Conservation (phyloP, 1,284 basidiomycete species). For the Ustilago xerochloae region DNA sequence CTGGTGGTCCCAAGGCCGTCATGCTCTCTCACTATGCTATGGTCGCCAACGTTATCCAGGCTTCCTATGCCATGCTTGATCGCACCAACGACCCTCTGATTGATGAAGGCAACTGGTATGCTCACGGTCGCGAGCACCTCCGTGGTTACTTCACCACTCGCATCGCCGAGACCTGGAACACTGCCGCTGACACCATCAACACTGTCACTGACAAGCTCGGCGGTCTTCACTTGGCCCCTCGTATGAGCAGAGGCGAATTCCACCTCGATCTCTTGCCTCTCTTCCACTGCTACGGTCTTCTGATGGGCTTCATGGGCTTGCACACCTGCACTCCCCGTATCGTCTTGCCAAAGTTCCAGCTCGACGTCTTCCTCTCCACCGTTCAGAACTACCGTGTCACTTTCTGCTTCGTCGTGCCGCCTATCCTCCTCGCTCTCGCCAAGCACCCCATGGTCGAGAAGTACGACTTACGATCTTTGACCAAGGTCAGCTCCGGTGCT, state of each 20-base stretch:
- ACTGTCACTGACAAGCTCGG: conserved; percentile 30
- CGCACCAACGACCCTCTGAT: conserved; percentile 58
- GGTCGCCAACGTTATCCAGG: conserved; percentile 64
- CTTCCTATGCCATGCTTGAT: conserved; percentile 59
- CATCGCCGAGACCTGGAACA: conserved; percentile 50
- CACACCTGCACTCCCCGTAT: conserved; percentile 63
- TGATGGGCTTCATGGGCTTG: conserved; percentile 61
- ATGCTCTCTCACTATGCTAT: conserved; percentile 62
- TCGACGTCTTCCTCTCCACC: conserved; percentile 58
- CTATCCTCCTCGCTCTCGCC: conserved; percentile 64
- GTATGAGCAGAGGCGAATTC: conserved; percentile 53
- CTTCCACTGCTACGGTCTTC: conserved; percentile 67
- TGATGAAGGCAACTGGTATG: conserved; percentile 56
- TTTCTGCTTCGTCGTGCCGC: conserved; percentile 66
- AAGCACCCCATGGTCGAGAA: conserved; percentile 55
- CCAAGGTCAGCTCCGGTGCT: conserved; percentile 62
- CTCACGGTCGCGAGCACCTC: conserved; percentile 25
- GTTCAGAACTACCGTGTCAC: conserved; percentile 58
- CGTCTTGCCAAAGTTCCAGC: conserved; percentile 56
- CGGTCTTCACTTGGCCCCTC: conserved; percentile 32
- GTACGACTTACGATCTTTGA: conserved; percentile 59
- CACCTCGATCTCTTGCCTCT: conserved; percentile 63
- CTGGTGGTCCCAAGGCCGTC: conserved; percentile 65
- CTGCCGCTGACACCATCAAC: conserved; percentile 32
- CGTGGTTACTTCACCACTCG: conserved; percentile 53